Percentiles rank a stretch among this genome's conserved stretches.
Evolutionary conservation across 257 asterid species (phyloP).

Genomic region (Marsdenia floribunda): DNA sequence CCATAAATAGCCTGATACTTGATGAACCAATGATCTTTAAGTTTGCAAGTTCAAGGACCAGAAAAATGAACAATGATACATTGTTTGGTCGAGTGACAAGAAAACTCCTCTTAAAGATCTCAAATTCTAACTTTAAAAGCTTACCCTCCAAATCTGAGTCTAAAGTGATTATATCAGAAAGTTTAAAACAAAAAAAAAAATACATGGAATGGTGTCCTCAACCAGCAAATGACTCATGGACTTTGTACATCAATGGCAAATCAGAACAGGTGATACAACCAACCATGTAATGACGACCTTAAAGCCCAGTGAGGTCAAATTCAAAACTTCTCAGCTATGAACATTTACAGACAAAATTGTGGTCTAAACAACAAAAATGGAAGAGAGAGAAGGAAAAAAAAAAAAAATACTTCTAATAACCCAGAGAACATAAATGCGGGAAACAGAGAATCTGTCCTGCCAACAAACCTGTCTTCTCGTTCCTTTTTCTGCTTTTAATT

Average conservation of each 20-base stretch:
- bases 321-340: neutral
- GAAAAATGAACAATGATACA: too few species aligned
- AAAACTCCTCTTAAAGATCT: too few species aligned
- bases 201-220: too few species aligned
- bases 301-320: neutral
- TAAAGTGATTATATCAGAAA: too few species aligned
- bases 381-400: too few species aligned
- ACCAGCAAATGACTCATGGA: neutral
- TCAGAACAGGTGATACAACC: neutral
- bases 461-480: neutral
- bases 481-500: neutral
- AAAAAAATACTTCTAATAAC: neutral
- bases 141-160: too few species aligned
- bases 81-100: too few species aligned
- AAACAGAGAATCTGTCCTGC: neutral
- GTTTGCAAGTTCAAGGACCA: too few species aligned
- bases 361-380: neutral
- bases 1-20: too few species aligned
- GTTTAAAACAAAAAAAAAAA: too few species aligned
- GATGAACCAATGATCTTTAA: too few species aligned
- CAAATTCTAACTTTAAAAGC: too few species aligned
- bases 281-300: neutral
- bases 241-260: neutral
- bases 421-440: neutral
- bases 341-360: slow-evolving; percentile 8